These are phyloP conservation scores for Purpureocillium takamizusanense DNA, from an alignment of 2,329 filamentous ascomycete genomes.

Conservation along the genomic window DNA sequence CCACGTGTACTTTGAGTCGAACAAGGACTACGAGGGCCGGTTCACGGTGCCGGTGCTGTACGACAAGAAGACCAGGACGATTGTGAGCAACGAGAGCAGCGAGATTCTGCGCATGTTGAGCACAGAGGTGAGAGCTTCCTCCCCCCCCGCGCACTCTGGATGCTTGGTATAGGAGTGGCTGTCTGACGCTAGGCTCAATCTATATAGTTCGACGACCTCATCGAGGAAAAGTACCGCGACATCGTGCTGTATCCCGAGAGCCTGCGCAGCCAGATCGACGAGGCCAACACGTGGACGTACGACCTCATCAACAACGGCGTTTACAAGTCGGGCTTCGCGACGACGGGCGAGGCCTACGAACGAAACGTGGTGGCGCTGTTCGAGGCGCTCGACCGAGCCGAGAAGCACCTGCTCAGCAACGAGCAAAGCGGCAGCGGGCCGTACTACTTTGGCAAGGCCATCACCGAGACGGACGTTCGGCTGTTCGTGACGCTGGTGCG, in stretches of 20 bases:
- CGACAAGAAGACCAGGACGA: conserved; percentile 64
- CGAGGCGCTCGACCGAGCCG: conserved; percentile 64
- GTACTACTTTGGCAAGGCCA: conserved; percentile 63
- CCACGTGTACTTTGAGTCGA: conserved; percentile 69
- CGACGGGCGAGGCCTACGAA: conserved; percentile 74
- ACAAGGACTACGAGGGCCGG: conserved; percentile 64
- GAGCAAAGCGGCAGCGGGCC: conserved; percentile 39
- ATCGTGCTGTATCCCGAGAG: conserved; percentile 60
- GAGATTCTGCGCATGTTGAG: conserved; percentile 92
- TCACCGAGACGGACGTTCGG: conserved; percentile 79
- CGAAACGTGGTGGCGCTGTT: conserved; percentile 64
- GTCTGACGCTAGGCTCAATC: background rate
- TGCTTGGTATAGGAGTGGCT: background rate
- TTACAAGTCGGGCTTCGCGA: conserved; percentile 76
- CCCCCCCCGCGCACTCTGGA: background rate
- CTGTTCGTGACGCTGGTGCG: conserved; percentile 65
- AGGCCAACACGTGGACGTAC: conserved; percentile 74
- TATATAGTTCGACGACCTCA: conserved; percentile 57
- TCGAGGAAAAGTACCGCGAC: conserved; percentile 49
- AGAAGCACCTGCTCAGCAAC: conserved; percentile 60
- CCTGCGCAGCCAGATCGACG: conserved; percentile 63
- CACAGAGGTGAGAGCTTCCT: conserved; percentile 57
- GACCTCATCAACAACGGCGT: conserved; percentile 63
- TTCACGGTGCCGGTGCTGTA: conserved; percentile 86
- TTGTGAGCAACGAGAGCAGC: conserved; percentile 86